Evolutionary conservation across 2,329 filamentous ascomycete species (phyloP), one percentile per base, ranked within the genome.

Genomic region (Blastomyces silverae): DNA sequence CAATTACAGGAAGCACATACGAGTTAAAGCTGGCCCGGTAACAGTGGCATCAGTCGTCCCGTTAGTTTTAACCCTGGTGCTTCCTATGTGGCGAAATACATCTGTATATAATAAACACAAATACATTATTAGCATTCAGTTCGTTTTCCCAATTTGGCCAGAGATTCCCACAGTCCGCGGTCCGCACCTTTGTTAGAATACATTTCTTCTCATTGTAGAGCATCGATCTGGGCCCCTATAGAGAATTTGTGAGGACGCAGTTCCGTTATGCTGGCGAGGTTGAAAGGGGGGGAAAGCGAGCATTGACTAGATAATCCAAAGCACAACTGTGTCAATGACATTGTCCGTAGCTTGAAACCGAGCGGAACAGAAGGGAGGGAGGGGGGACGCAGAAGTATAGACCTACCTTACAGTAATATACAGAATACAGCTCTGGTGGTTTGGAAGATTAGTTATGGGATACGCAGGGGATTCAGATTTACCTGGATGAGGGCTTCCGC

Each of bases 1-100:
- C 57, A 59, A 39, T 31, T 59, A 15, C 39, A 22, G 37, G 20
- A 22, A 22, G 22, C 25, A 48, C 82, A 65, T 80, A 84, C 82
- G 84, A 64, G 85, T 88, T 74, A 88, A 77, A 68, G 84, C 81
- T 74, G 87, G 85, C 68, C 84, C 84, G 69, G 83, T 86, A 69
- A 81, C 77, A 56, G 82, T 79, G 69, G 82, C 87, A 70, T 81
- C 78, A 56, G 81, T 78, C 28, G 84, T 84, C 58, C 66, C 66
- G 61, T 69, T 67, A 59, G 79, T 78, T 60, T 46, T 63, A 31
- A 50, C 63, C 17, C 64, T 48, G 28, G 42, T 28, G 46, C 42
- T 48, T 52, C 50, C 66, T 63, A 25, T 39, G 48, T 25, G 31
- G 39, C 34, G 52, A 39, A 34, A 39, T 3, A 61, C 17, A 28